Evolutionary conservation across 2,329 filamentous ascomycete genomes (phyloP), one percentile per base, ranked within the genome.

Genomic region (Pestalotiopsis sp.): DNA sequence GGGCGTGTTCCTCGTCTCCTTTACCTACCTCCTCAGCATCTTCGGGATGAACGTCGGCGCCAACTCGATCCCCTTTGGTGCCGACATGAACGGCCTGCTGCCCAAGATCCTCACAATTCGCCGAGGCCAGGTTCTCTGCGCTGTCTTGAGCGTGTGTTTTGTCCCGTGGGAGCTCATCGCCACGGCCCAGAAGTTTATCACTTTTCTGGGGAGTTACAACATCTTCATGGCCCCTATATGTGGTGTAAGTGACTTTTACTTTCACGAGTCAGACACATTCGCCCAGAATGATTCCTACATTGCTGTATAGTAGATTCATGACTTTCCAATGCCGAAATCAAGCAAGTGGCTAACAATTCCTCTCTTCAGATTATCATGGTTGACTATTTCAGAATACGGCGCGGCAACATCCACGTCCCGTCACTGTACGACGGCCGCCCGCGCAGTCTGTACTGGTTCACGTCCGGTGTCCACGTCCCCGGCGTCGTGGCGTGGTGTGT

Each of bases 151-250:
- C 7, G 73, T 78, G 5, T 72, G 77, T 0, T 73, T 82, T 6
- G 76, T 81, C 13, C 82, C 82, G 1, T 84, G 82, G 82, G 76
- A 82, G 41, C 76, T 85, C 3, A 76, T 84, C 65, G 76, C 78
- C 40, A 80, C 75, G 2, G 82, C 82, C 1, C 70, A 75, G 12
- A 77, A 76, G 13, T 83, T 84, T 70, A 71, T 83, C 2, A 83
- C 80, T 4, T 84, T 84, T 70, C 73, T 84, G 0, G 78, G 78
- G 4, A 45, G 60, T 36, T 63, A 63, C 11, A 40, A 25, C 14
- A 40, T 38, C 6, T 63, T 63, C 60, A 38, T 63, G 20, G 38
- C 25, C 5, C 60, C 60, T 1, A 40, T 63, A 4, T 45, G 25
- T 27, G 60, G 60, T 13, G 31, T 60, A 36, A 52, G 45, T n/a